A percentile compares a stretch with the other conserved stretches of the same genome.
Conservation (phyloP, 23 red algal genomes). For the Gracilaria domingensis region DNA sequence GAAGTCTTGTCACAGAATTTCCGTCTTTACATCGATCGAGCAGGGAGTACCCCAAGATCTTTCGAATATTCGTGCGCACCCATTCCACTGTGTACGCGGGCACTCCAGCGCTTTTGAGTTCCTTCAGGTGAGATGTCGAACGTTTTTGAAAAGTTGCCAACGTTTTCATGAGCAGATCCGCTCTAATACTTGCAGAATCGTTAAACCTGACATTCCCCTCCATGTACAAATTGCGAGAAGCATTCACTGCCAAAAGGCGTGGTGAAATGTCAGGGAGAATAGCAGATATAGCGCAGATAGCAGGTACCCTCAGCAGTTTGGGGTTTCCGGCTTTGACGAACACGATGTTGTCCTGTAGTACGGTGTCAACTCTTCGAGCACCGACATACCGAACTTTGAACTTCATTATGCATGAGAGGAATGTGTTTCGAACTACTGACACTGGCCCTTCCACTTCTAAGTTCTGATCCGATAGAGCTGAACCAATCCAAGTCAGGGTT, state of each 20-base stretch:
- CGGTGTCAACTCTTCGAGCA: not conserved
- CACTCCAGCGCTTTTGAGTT: not conserved
- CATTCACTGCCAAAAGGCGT: conserved; percentile 17
- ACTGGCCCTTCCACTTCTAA: conserved; percentile 6
- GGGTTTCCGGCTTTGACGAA: conserved; percentile 14
- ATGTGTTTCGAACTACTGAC: conserved; percentile 17
- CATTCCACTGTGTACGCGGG: not conserved
- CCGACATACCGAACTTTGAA: not conserved
- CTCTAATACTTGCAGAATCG: not conserved
- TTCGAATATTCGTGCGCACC: not conserved
- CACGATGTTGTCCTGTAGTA: conserved; percentile 1
- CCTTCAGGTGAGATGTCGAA: not conserved
- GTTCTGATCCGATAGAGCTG: not conserved
- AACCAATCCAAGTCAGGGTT: conserved; percentile 2
- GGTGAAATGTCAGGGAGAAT: conserved; percentile 12
- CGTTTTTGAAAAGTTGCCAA: conserved; percentile 22
- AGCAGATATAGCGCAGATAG: not conserved
- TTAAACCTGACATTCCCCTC: not conserved
- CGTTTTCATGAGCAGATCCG: not conserved
- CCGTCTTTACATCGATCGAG: not conserved
- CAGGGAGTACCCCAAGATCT: not conserved
- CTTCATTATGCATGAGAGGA: not conserved
- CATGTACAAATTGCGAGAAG: conserved; percentile 15
- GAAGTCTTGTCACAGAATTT: not conserved
- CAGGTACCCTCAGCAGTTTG: not conserved